Evolutionary conservation across 129 eudicot genomes (phyloP), one percentile per base, ranked within the genome.

Genomic region (Flaveria ramosissima): DNA sequence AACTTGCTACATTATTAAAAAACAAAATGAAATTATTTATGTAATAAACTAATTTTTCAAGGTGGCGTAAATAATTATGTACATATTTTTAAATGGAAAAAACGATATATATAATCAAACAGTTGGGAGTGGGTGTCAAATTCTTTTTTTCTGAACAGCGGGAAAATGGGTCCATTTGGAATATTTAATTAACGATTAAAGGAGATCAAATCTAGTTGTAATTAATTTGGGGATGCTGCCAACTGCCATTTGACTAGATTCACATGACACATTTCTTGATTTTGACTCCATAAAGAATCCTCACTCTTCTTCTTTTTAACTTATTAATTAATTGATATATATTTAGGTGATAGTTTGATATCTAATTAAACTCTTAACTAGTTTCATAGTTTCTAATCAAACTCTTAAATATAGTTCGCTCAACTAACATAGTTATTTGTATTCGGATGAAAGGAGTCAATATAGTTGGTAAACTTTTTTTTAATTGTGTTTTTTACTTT

Each of bases 231-330:
- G 77, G 62, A 19, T 73, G 70, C 70, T 73, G 83, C 79, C 79
- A 80, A 73, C 79, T 65, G 79, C 74, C 83, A 24, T 80, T 80
- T 80, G 83, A 80, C 79, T 74, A 66, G 74, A 73, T 80, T 80
- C 79, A 80, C 74, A 66, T 73, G 83, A 73, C 23, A 2, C 55
- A 62, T 80, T 73, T 73, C 83, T 80, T 80, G 68, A 80, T 73
- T 73, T 80, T 65, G 79, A 73, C 83, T 73, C 72, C 17, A 61
- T 73, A 19, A 27, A 24, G 9, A 7, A 75, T 27, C 51, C 2
- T n/a, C 1, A 0, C 27, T 2, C 4, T 61, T 47, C 6, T 55
- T 43, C 1, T 50, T 50, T 48, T 48, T 26, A 23, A 24, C 36
- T 62, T 5, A 62, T 10, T 21, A 59, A 23, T 14, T 62, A 3